These are phyloP conservation scores for Mucor irregularis DNA, from an alignment of 371 early-diverging fungal genomes.

Conservation along the genomic window DNA sequence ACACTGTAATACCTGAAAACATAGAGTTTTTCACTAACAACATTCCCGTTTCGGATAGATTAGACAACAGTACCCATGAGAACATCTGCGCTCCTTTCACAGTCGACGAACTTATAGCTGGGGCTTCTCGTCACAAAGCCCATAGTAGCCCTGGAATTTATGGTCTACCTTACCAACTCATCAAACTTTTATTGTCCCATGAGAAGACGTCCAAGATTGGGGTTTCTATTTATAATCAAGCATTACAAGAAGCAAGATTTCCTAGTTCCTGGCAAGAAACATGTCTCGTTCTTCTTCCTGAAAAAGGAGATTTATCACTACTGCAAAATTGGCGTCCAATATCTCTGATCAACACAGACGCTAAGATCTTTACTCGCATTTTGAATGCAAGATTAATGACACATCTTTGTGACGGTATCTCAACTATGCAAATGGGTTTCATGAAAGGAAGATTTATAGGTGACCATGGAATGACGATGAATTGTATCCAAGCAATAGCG, in stretches of 20 bases:
- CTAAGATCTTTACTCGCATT: slow-evolving; percentile 24
- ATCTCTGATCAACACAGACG: slow-evolving; percentile 29
- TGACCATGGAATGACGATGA: slow-evolving; percentile 1
- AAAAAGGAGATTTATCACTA: slow-evolving; percentile 18
- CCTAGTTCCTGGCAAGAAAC: slow-evolving; percentile 18
- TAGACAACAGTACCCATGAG: neutral
- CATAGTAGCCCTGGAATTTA: slow-evolving; percentile 19
- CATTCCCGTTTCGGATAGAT: neutral
- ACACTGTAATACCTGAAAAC: neutral
- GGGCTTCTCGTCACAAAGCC: neutral
- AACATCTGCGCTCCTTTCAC: neutral
- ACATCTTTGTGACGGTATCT: neutral
- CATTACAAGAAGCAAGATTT: neutral
- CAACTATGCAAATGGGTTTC: slow-evolving; percentile 8
- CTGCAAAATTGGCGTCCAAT: slow-evolving; percentile 29
- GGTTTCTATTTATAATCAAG: slow-evolving; percentile 1
- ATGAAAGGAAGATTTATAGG: slow-evolving; percentile 7
- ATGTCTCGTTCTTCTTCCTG: slow-evolving; percentile 17
- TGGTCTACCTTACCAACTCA: slow-evolving; percentile 28
- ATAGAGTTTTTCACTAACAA: neutral
- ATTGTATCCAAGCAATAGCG: neutral
- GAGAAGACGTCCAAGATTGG: neutral
- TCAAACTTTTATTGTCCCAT: neutral
- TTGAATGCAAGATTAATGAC: slow-evolving; percentile 7
- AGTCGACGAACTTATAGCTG: neutral